These are phyloP conservation scores for Prunus davidiana DNA, from an alignment of 306 rosid species.

Conservation along the genomic window DNA sequence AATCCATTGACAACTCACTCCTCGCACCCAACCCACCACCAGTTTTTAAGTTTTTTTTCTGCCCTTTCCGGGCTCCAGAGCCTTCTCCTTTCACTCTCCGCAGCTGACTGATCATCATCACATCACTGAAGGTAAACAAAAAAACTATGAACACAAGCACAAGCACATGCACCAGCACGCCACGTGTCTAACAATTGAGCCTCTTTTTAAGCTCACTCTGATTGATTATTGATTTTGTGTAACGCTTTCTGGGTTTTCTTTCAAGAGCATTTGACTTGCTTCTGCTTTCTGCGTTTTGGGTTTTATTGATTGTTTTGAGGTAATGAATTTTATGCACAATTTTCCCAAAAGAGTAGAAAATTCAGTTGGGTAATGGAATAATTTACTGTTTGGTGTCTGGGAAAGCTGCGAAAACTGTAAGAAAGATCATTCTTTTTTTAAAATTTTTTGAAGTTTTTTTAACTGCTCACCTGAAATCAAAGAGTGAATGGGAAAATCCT, in stretches of 20 bases:
- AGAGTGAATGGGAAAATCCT: background rate
- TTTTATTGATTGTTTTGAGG: background rate
- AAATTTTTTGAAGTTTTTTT: background rate
- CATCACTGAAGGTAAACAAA: background rate
- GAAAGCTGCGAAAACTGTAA: background rate
- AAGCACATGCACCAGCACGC: background rate
- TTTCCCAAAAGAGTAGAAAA: background rate
- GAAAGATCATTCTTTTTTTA: background rate
- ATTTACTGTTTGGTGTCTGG: constrained; percentile 8
- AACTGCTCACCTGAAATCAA: background rate
- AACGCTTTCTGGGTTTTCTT: background rate
- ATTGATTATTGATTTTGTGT: background rate
- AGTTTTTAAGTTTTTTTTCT: background rate
- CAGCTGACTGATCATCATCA: background rate
- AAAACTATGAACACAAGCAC: background rate
- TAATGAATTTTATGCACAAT: background rate
- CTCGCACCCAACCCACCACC: constrained; percentile 1
- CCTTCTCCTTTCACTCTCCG: constrained; percentile 5
- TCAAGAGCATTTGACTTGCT: background rate
- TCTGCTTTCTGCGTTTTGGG: background rate
- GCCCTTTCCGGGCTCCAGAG: constrained; percentile 4
- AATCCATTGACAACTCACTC: background rate
- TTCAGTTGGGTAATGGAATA: background rate
- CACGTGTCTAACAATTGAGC: constrained; percentile 5
- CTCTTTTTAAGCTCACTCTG: background rate